Base-by-base conservation (phyloP, 2,329 filamentous ascomycete genomes). In the Aspergillus fijiensis region DNA sequence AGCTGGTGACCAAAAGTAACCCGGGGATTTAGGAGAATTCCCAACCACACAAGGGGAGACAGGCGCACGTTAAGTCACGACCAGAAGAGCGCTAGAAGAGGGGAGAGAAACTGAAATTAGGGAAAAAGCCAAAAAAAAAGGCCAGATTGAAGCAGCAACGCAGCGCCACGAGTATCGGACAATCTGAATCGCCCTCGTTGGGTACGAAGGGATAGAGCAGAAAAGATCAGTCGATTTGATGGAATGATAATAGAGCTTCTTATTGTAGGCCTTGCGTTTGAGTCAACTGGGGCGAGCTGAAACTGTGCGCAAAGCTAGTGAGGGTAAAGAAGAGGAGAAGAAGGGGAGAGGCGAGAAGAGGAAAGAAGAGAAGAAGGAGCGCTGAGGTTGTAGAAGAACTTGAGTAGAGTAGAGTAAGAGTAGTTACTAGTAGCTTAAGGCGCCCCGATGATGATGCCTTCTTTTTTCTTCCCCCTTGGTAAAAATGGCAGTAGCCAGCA, bases 101-200 rank as follows among this genome's bases (percentile, higher is more conserved):
- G 19, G 29, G 23, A 51, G 33, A 33, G 27, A 55, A 27, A 55
- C 14, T 31, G 14, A 39, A 35, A 51, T 35, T 45, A 60, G 23
- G 47, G 48, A 51, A 53, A 49, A 57, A 57, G 35, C 31, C 2
- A 21, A 21, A 21, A 21, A 29, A 56, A 48, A 58, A 57, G 48
- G 33, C 16, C 29, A 45, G 35, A 16, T 45, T 54, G 25, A 54
- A 60, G 60, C 56, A 64, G 61, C 56, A 62, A 62, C 29, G 25
- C 16, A 51, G 19, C 29, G 49, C 48, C 25, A 61, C 35, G 31
- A 55, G 27, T 23, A 58, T 58, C 51, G 58, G 51, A 48, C 42
- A 39, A 25, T 14, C 50, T 61, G 56, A 65, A 67, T 63, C 58
- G 55, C 62, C 61, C 58, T 63, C 58, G 66, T 63, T 60, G 50